Evolutionary conservation across 148 eudicot species (phyloP).

Genomic region (Vaccinium myrtillus): DNA sequence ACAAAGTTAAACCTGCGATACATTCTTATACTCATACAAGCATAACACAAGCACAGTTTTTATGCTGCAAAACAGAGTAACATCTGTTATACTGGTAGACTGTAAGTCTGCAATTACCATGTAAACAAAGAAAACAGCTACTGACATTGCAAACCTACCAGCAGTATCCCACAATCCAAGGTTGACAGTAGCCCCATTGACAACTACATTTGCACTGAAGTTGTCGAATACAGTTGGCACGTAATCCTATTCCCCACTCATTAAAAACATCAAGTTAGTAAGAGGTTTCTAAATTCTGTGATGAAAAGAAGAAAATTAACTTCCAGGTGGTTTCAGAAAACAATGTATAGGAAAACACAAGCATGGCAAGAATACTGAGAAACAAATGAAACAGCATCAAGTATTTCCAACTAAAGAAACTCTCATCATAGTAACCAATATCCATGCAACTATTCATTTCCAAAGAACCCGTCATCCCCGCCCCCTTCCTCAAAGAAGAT

Average conservation of each 20-base stretch:
- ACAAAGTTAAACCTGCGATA: conserved; percentile 17
- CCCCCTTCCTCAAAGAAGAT: background rate
- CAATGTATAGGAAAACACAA: background rate
- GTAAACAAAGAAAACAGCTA: background rate
- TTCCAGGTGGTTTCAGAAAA: background rate
- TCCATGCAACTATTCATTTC: background rate
- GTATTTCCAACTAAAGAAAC: background rate
- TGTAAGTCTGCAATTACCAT: background rate
- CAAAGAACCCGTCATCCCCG: background rate
- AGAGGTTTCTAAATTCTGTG: background rate
- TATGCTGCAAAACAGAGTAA: background rate
- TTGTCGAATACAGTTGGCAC: conserved; percentile 98
- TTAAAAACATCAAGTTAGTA: background rate
- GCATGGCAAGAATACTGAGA: background rate
- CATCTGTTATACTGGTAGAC: background rate
- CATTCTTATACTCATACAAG: background rate
- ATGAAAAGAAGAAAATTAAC: background rate
- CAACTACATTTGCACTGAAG: conserved; percentile 98
- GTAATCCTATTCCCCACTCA: conserved; percentile 66
- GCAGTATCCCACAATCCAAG: conserved; percentile 99
- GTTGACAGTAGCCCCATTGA: conserved; percentile 84
- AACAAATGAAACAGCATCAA: background rate
- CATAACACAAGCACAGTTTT: background rate
- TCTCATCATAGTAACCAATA: background rate
- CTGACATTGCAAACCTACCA: conserved; percentile 42